Evolutionary conservation across 257 asterid species (phyloP).

Genomic region (Catharanthus roseus): DNA sequence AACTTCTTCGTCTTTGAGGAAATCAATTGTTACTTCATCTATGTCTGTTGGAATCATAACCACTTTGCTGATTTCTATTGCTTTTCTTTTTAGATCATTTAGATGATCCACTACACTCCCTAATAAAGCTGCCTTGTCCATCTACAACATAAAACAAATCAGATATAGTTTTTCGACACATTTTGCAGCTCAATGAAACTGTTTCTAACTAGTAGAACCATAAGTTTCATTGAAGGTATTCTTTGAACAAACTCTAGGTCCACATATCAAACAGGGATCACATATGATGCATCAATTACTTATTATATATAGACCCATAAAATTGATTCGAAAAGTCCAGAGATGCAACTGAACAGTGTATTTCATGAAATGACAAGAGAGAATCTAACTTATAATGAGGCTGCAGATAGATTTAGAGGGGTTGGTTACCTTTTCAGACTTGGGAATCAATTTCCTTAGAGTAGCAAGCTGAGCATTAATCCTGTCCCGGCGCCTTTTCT

Average conservation of each 20-base stretch:
- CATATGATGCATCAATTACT: not conserved
- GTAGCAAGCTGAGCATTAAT: slow-evolving; percentile 75
- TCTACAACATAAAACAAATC: slow-evolving; percentile 30
- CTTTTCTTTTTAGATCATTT: slow-evolving; percentile 51
- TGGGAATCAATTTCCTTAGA: slow-evolving; percentile 72
- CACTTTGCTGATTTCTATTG: slow-evolving; percentile 42
- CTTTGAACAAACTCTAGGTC: not conserved
- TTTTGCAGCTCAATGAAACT: not conserved
- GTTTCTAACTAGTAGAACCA: not conserved
- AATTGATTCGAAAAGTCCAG: too few relatives aligned
- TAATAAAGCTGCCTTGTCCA: slow-evolving; percentile 92
- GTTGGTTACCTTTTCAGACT: slow-evolving; percentile 66
- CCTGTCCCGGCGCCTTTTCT: slow-evolving; percentile 80
- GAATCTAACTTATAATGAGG: too few relatives aligned
- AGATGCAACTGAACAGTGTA: too few relatives aligned
- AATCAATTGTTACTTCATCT: slow-evolving; percentile 52
- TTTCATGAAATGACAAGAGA: too few relatives aligned
- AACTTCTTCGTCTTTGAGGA: slow-evolving; percentile 5
- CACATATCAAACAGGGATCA: not conserved
- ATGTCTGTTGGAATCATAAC: slow-evolving; percentile 52
- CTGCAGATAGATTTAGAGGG: not conserved
- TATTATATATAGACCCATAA: too few relatives aligned
- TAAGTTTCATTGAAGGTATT: not conserved
- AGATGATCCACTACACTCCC: slow-evolving; percentile 75
- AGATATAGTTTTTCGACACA: not conserved